Percentiles rank a stretch among this genome's conserved stretches.
phyloP scores from a whole-genome alignment of 192 early-diverging fungal genomes.

The Helicostylum pulchrum region DNA sequence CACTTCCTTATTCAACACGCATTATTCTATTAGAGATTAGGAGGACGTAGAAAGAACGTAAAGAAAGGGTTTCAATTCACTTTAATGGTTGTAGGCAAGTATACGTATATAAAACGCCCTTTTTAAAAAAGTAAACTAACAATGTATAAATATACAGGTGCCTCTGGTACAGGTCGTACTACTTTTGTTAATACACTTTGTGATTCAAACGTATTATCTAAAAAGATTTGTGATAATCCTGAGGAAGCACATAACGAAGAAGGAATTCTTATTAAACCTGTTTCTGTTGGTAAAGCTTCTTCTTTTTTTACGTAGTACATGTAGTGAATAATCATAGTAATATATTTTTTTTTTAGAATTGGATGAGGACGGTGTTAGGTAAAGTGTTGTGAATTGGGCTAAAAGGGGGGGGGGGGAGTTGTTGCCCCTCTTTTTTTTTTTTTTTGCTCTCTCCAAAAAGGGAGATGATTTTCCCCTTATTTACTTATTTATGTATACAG shows the following conservation, averaged over 20 bases:
- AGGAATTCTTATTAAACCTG: conserved; percentile 86
- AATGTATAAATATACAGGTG: conserved; percentile 54
- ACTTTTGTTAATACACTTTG: conserved; percentile 99
- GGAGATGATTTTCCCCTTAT: neutral
- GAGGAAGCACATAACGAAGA: conserved; percentile 80
- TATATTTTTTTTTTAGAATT: conserved; percentile 55
- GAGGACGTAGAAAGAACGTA: conserved; percentile 84
- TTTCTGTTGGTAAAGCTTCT: conserved; percentile 62
- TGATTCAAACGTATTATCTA: conserved; percentile 68
- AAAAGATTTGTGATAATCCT: conserved; percentile 61
- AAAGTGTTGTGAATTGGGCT: conserved; percentile 10
- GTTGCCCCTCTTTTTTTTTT: neutral
- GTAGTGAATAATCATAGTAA: neutral
- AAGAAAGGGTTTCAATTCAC: conserved; percentile 97
- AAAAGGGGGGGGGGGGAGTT: neutral
- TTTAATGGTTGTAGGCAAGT: conserved; percentile 92
- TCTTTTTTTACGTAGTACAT: neutral
- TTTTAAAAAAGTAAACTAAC: conserved; percentile 4
- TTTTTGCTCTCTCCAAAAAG: neutral
- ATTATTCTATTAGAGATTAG: conserved; percentile 49
- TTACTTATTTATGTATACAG: conserved; percentile 2
- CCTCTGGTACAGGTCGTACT: conserved; percentile 95
- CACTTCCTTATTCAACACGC: no score
- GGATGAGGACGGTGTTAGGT: conserved; percentile 96
- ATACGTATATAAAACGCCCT: neutral